A percentile compares a stretch with the other conserved stretches of the same genome.
Evolutionary conservation across 1,139 yeast genomes (phyloP).

Genomic region (Kluyveromyces sp.): DNA sequence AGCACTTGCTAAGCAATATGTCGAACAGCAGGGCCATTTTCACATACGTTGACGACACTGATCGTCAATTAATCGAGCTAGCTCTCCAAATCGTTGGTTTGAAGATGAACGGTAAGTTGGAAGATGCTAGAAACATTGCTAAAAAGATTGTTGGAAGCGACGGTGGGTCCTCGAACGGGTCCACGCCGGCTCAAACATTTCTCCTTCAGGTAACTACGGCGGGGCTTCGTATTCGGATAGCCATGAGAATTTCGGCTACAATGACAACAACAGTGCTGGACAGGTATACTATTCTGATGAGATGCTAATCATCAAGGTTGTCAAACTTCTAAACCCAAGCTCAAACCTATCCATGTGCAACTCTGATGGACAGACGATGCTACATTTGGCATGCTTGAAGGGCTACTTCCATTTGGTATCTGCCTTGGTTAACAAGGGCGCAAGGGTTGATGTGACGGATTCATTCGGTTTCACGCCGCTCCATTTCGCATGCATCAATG

Average conservation of each 20-base stretch:
- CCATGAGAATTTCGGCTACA: not conserved
- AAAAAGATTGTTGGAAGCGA: conserved; percentile 60
- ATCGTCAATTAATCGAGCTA: conserved; percentile 78
- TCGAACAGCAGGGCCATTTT: conserved; percentile 38
- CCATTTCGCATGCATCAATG: conserved; percentile 75
- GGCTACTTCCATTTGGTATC: conserved; percentile 58
- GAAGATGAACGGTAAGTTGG: conserved; percentile 87
- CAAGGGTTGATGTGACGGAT: conserved; percentile 68
- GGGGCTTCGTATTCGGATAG: conserved; percentile 1
- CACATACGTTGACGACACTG: conserved; percentile 86
- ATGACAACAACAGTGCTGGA: not conserved
- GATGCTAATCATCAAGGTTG: conserved; percentile 52
- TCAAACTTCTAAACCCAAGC: conserved; percentile 42
- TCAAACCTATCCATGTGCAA: conserved; percentile 77
- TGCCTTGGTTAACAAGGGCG: conserved; percentile 68
- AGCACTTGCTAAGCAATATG: conserved; percentile 6
- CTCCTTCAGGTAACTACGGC: conserved; percentile 9
- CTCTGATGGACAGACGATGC: conserved; percentile 73
- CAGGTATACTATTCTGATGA: conserved; percentile 36
- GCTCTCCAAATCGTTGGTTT: conserved; percentile 89
- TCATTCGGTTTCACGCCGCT: conserved; percentile 78
- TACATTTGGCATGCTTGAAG: conserved; percentile 74
- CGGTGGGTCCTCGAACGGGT: conserved; percentile 21
- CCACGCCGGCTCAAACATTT: conserved; percentile 10
- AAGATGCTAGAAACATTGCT: conserved; percentile 84